Evolutionary conservation across 208 protist genomes (phyloP).

Genomic region (Tritrichomonas musculus): DNA sequence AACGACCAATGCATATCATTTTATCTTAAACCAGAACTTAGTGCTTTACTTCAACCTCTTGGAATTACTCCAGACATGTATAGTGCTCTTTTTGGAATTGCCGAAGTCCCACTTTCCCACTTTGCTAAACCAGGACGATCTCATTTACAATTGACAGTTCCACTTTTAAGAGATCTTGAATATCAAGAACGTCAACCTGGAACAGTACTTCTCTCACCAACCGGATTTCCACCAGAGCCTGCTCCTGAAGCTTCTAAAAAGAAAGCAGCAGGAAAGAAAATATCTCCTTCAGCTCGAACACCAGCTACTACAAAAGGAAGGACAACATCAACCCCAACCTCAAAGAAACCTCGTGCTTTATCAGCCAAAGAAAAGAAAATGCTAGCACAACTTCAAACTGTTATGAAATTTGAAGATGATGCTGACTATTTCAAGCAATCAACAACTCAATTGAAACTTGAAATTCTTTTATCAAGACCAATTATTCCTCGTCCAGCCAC

Average conservation of each 20-base stretch:
- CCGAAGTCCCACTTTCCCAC: conserved; percentile 8
- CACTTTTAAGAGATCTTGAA: not conserved
- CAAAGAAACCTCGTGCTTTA: not conserved
- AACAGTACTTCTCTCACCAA: not conserved
- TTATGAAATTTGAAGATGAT: not conserved
- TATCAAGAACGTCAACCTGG: not conserved
- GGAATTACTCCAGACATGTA: not conserved
- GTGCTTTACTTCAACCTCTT: not conserved
- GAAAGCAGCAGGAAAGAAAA: not conserved
- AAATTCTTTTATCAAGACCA: not conserved
- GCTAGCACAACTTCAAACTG: not conserved
- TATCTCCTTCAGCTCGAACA: not conserved
- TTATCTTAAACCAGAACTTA: not conserved
- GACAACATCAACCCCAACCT: not conserved
- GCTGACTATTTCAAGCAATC: not conserved
- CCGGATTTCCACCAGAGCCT: not conserved
- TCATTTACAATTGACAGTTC: not conserved
- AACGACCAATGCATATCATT: not conserved
- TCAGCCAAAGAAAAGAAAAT: conserved; percentile 6
- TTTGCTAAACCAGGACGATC: not conserved
- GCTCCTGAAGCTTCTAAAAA: too few relatives aligned
- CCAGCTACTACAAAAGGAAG: not conserved
- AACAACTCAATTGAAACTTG: not conserved
- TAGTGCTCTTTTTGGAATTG: not conserved
- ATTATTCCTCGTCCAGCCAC: not conserved